Base-by-base conservation (phyloP, 129 eudicot genomes). In the Tagetes patula region DNA sequence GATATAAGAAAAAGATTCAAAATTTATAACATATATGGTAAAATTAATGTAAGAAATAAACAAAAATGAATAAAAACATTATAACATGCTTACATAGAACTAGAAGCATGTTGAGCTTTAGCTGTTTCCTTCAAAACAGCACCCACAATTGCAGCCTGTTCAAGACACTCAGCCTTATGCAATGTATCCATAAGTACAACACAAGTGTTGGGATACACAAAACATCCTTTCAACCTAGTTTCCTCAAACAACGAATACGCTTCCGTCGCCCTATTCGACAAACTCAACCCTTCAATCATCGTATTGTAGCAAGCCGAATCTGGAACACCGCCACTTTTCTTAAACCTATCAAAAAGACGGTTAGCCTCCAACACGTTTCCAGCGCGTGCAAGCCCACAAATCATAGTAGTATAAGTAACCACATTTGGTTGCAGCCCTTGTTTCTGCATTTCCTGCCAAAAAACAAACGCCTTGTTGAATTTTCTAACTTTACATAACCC, bases 361-460 rank as follows among this genome's bases (percentile, higher is more conserved):
- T 74, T 75, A 13, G 99, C 96, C 75, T 90, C 96, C 1, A 75
- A 70, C 41, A 90, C 80, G 67, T 94, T 88, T 8, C 99, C 99
- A 12, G 89, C 96, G 38, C 88, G 87, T 5, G 97, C 93, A 69
- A 94, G 99, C 77, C 97, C 99, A 11, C 96, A 86, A 5, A 94
- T 94, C 99, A 94, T 94, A 4, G 93, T 83, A 0, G 96, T 81
- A 74, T 94, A 94, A 7, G 99, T 94, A 20, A 90, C 80, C 71
- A 78, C 77, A 61, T 90, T 90, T 33, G 99, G 99, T 59, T 86
- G 83, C 43, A 94, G 4, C 52, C 99, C 99, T 32, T 79, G 84
- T 77, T 90, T 94, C 78, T 88, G 92, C 99, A 94, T 90, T 59
- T 94, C 99, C 67, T 90, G 99, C 92, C 95, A 91, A 79, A 88